Base-by-base conservation (phyloP, 2,329 filamentous ascomycete species). In the Colletotrichum cuscutae region DNA sequence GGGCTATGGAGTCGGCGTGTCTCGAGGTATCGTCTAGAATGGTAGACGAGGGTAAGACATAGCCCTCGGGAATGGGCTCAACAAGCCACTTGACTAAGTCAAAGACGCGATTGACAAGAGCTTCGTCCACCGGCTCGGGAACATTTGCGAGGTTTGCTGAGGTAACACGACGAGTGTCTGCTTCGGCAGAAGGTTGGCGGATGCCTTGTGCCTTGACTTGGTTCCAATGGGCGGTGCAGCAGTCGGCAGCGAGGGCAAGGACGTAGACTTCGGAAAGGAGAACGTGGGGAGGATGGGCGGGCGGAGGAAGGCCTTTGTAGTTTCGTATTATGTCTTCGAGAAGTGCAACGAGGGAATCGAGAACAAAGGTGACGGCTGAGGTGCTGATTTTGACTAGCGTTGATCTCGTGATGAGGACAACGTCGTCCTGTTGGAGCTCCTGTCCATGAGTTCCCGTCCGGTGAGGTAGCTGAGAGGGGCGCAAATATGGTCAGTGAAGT, bases 261-360 rank as follows among this genome's bases (percentile, higher is more conserved):
- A 92, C 83, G 76, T 91, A 93, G 60, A 91, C 83, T 79, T 93
- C 91, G 22, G 91, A 92, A 59, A 89, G 85, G 37, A 92, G 82
- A 64, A 93, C 85, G 77, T 92, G 89, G 49, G 85, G 82, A 2
- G 90, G 90, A 76, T 91, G 90, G 26, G 83, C 81, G 22, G 42
- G 66, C 11, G 70, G 70, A 58, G 85, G 80, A 67, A 89, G 82
- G 61, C 78, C 81, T 73, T 86, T 86, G 78, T 89, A 90, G 4
- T 89, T 87, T 62, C 86, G 86, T 32, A 84, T 82, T 52, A 92
- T 84, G 49, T 91, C 89, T 78, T 92, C 89, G 58, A 92, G 84
- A 6, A 92, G 81, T 52, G 84, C 82, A 24, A 92, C 79, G 26
- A 92, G 84, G 15, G 89, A 83, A 61, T 91, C 88, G 74, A 92